These are phyloP conservation scores for Coriaria nepalensis DNA, from an alignment of 306 rosid genomes.

Conservation along the genomic window DNA sequence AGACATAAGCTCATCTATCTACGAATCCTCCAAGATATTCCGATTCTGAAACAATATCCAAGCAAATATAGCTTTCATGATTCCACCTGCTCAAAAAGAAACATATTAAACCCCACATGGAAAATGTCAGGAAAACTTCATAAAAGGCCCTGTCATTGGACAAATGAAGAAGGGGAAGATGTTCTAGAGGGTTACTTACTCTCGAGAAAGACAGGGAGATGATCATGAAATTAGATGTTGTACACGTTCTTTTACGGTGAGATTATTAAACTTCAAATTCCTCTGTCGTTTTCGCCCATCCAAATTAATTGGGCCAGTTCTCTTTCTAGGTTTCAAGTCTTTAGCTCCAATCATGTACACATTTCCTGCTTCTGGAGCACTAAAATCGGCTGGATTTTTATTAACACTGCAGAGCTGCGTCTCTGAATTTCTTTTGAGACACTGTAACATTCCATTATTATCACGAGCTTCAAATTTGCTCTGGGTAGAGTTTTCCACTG, in stretches of 20 bases:
- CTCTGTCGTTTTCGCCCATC: constrained; percentile 40
- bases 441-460: constrained; percentile 26
- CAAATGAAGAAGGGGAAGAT: constrained; percentile 1
- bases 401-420: constrained; percentile 39
- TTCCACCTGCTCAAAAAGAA: too few relatives aligned
- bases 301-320: constrained; percentile 11
- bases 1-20: too few relatives aligned
- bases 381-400: constrained; percentile 91
- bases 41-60: too few relatives aligned
- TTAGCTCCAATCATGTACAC: constrained; percentile 77
- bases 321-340: constrained; percentile 50
- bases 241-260: constrained; percentile 24
- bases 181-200: constrained; percentile 24
- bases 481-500: constrained; percentile 24
- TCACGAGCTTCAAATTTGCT: constrained; percentile 22
- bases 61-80: too few relatives aligned
- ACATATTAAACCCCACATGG: too few relatives aligned
- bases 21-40: too few relatives aligned
- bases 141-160: background rate
- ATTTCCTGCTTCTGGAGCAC: constrained; percentile 47
- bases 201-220: constrained; percentile 9
- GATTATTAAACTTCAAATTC: constrained; percentile 26
- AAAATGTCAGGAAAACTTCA: too few relatives aligned
- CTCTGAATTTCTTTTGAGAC: constrained; percentile 23
- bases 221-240: constrained; percentile 21